phyloP scores from a whole-genome alignment of 164 flowering plant genomes.

The Stephania yunnanensis region DNA sequence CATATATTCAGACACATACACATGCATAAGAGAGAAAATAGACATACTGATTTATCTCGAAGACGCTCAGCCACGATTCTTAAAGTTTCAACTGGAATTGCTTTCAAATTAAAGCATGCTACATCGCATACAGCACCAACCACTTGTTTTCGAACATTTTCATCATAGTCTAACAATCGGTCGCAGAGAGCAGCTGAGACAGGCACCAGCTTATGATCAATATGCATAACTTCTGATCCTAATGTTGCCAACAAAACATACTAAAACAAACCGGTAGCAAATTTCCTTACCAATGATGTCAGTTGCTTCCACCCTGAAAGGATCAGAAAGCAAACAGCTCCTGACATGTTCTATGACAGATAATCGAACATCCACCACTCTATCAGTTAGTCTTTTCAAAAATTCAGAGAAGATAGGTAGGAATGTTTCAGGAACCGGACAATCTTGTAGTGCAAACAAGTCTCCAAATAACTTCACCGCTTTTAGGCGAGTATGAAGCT shows the following conservation, averaged over 20 bases:
- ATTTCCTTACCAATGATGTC: conserved; percentile 60
- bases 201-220: conserved; percentile 21
- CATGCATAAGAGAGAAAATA: not conserved
- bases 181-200: conserved; percentile 80
- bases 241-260: not conserved
- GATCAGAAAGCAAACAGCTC: conserved; percentile 65
- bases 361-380: conserved; percentile 75
- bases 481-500: conserved; percentile 65
- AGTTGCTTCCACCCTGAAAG: conserved; percentile 68
- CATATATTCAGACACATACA: not conserved
- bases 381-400: conserved; percentile 86
- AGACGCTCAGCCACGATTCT: conserved; percentile 89
- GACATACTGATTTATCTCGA: conserved; percentile 86
- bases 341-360: conserved; percentile 69
- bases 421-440: conserved; percentile 55
- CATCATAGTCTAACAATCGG: conserved; percentile 91
- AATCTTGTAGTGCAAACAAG: conserved; percentile 64
- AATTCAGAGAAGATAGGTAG: conserved; percentile 79
- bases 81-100: conserved; percentile 58
- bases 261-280: conserved; percentile 6
- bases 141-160: conserved; percentile 87
- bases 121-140: conserved; percentile 81
- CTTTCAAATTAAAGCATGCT: conserved; percentile 43
- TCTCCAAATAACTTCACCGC: conserved; percentile 80
- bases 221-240: not conserved